These are phyloP conservation scores for Mycena rosella DNA, from an alignment of 768 basidiomycete species.

Conservation along the genomic window DNA sequence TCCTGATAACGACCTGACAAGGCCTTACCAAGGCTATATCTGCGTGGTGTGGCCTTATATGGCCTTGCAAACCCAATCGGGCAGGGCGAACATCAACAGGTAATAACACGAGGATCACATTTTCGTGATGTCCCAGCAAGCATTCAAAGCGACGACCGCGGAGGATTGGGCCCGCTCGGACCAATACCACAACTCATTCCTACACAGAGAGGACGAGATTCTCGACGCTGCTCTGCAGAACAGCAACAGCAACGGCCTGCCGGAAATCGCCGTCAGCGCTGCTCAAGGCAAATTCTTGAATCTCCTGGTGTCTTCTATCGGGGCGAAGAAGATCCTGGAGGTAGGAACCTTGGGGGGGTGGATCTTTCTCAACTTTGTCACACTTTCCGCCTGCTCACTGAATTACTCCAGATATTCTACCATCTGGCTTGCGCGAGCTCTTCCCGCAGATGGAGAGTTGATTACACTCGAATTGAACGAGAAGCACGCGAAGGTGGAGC, in stretches of 20 bases:
- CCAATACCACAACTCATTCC: slow-evolving; percentile 67
- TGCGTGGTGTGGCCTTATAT: no score
- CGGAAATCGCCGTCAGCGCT: slow-evolving; percentile 64
- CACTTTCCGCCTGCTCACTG: no score
- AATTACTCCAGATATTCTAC: slow-evolving; percentile 53
- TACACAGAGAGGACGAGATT: slow-evolving; percentile 56
- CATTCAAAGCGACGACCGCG: slow-evolving; percentile 1
- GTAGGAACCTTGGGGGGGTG: slow-evolving; percentile 79
- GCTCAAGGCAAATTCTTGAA: slow-evolving; percentile 71
- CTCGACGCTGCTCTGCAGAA: slow-evolving; percentile 58
- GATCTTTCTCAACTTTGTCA: slow-evolving; percentile 20
- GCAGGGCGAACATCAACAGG: no score
- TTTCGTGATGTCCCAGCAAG: slow-evolving; percentile 22
- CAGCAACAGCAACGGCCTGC: slow-evolving; percentile 58
- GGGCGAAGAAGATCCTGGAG: slow-evolving; percentile 71
- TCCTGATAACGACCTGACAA: no score
- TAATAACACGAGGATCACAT: no score
- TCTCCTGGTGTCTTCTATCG: slow-evolving; percentile 62
- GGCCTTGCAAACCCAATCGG: no score
- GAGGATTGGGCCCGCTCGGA: slow-evolving; percentile 68
- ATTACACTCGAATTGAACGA: slow-evolving; percentile 62
- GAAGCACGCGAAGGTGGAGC: slow-evolving; percentile 59
- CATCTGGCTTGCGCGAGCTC: slow-evolving; percentile 57
- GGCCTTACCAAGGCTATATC: no score
- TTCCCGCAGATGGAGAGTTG: slow-evolving; percentile 65